phyloP scores from a whole-genome alignment of 495 filamentous ascomycete species.

The Rhizodiscina lignyota region DNA sequence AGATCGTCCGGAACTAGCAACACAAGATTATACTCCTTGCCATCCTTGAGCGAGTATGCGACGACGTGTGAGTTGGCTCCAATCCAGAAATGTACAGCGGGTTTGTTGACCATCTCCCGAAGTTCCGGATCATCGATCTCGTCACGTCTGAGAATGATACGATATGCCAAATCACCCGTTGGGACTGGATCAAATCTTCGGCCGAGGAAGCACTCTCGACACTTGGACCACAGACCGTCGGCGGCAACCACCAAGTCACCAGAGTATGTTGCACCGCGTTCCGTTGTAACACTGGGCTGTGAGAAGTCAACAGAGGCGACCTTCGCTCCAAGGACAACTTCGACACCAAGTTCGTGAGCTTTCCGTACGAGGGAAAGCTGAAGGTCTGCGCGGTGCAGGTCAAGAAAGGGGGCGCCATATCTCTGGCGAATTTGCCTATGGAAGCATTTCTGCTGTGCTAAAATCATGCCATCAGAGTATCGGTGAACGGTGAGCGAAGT shows the following conservation, averaged over 20 bases:
- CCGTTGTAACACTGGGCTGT: too few relatives aligned
- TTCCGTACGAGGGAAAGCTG: neutral
- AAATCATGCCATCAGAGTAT: neutral
- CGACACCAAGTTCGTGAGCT: neutral
- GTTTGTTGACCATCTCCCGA: constrained; percentile 28
- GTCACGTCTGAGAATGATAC: constrained; percentile 38
- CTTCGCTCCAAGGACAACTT: too few relatives aligned
- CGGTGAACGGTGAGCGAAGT: neutral
- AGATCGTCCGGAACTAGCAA: constrained; percentile 54
- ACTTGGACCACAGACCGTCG: constrained; percentile 17
- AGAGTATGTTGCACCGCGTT: too few relatives aligned
- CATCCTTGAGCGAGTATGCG: constrained; percentile 43
- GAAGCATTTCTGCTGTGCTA: neutral
- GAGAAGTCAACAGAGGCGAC: too few relatives aligned
- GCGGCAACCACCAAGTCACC: neutral
- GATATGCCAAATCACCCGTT: constrained; percentile 54
- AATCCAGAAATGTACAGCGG: constrained; percentile 55
- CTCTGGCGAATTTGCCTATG: too few relatives aligned
- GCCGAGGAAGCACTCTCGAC: constrained; percentile 13
- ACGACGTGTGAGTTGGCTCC: constrained; percentile 49
- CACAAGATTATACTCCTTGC: constrained; percentile 50
- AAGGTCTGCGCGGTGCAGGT: neutral
- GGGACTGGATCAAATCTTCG: constrained; percentile 19
- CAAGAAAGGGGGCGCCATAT: neutral
- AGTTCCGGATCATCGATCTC: constrained; percentile 35